Percentiles rank a stretch among this genome's conserved stretches.
Evolutionary conservation across 2,329 filamentous ascomycete species (phyloP).

Genomic region (Proliferodiscus dingleyae): DNA sequence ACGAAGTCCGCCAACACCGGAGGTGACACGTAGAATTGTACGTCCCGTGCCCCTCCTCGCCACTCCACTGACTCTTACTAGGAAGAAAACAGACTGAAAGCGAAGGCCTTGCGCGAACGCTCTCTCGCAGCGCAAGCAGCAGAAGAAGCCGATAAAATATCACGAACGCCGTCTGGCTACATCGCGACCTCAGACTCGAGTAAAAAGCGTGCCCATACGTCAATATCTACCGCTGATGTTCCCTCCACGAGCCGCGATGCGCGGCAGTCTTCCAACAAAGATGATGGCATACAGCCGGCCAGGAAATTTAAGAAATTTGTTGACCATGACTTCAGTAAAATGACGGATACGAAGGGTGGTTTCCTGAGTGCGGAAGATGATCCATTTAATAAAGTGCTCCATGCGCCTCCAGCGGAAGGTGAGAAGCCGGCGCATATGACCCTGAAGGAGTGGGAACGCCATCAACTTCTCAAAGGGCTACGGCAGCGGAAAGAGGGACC

Average conservation of each 20-base stretch:
- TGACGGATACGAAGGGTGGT: slow-evolving; percentile 96
- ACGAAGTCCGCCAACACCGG: slow-evolving; percentile 48
- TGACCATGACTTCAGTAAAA: slow-evolving; percentile 96
- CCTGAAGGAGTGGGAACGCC: slow-evolving; percentile 81
- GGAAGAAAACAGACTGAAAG: slow-evolving; percentile 83
- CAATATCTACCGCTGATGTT: slow-evolving; percentile 49
- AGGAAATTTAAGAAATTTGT: slow-evolving; percentile 91
- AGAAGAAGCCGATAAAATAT: slow-evolving; percentile 32
- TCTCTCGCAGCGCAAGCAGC: slow-evolving; percentile 57
- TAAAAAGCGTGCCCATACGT: slow-evolving; percentile 66
- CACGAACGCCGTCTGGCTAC: slow-evolving; percentile 61
- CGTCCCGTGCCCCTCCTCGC: slow-evolving; percentile 21
- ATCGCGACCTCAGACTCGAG: slow-evolving; percentile 61
- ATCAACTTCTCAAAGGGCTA: slow-evolving; percentile 69
- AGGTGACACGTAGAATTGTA: slow-evolving; percentile 51
- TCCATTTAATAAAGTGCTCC: slow-evolving; percentile 76
- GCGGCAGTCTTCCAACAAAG: slow-evolving; percentile 32
- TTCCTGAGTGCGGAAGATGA: slow-evolving; percentile 91
- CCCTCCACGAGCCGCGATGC: slow-evolving; percentile 67
- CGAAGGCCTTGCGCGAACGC: slow-evolving; percentile 78
- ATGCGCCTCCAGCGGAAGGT: slow-evolving; percentile 45
- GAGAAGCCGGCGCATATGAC: slow-evolving; percentile 85
- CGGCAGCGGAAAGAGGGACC: slow-evolving; percentile 71
- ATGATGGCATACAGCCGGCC: slow-evolving; percentile 52
- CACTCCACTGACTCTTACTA: slow-evolving; percentile 32